Base-by-base conservation (phyloP, 768 basidiomycete species). In the Suillus subalutaceus region DNA sequence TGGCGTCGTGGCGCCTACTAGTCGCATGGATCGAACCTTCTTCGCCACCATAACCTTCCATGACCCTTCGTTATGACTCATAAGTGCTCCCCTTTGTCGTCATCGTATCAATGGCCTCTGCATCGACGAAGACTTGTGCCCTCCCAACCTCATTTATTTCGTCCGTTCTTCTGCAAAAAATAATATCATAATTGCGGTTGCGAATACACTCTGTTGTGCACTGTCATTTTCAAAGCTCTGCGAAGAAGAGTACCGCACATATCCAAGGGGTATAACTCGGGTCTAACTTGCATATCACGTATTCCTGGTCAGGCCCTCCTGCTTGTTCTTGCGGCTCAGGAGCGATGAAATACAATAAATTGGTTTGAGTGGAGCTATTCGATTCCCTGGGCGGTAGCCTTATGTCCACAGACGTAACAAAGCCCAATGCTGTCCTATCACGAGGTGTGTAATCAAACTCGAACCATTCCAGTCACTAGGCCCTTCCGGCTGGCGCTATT, bases 381-480 rank as follows among this genome's bases (percentile, higher is more conserved):
- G 15, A 58, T 58, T 23, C 13, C 37, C 35, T 38, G 18, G n/a
- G 26, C 58, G 38, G 40, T 59, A 59, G 40, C 58, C 9, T 30
- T 26, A 41, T 59, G 40, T 40, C 40, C 40, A 41, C 55, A 56
- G 55, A 56, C 20, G 20, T 35, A 56, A 56, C 55, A n/a, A 56
- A 56, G 55, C 20, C 12, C 55, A 12, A 41, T 40, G 40, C 9
- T 30, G 6, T 60, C 40, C 10, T 5, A 56, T 35, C 32, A 56
- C 55, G 53, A 32, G 53, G 58, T 59, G 30, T 26, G 58, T 41
- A 40, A 59, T 18, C 23, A 26, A 26, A 59, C 40, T 13, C 26
- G 8, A 43, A 18, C 20, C 40, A 18, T 60, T 20, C 32, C 23
- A 52, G 16, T 16, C 23, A 9, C n/a, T 23, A 10, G 23, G 41